A percentile compares a stretch with the other conserved stretches of the same genome.
These are phyloP conservation scores for Fusarium coicis DNA, from an alignment of 2,329 filamentous ascomycete species.

Conservation along the genomic window DNA sequence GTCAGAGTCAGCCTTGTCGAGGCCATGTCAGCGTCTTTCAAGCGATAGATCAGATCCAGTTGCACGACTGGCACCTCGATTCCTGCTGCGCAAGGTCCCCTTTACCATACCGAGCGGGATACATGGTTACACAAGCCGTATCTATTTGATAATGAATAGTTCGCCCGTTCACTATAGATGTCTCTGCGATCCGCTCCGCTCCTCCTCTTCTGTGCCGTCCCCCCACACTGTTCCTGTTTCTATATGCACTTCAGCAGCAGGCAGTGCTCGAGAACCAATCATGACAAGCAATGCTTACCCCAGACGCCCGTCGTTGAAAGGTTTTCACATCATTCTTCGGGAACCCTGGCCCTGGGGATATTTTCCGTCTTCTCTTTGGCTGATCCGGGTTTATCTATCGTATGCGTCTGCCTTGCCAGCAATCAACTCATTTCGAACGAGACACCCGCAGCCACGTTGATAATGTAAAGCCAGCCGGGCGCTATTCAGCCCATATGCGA, in stretches of 20 bases:
- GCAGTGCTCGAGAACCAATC: slow-evolving; percentile 27
- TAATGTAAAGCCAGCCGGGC: slow-evolving; percentile 5
- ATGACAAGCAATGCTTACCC: slow-evolving; percentile 24
- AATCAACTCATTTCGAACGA: slow-evolving; percentile 19
- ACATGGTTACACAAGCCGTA: slow-evolving; percentile 13
- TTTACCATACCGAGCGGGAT: not conserved
- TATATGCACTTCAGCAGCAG: slow-evolving; percentile 18
- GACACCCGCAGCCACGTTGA: slow-evolving; percentile 27
- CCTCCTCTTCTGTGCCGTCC: slow-evolving; percentile 1
- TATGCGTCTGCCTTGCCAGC: slow-evolving; percentile 28
- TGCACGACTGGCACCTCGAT: slow-evolving; percentile 6
- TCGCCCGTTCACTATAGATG: slow-evolving; percentile 11
- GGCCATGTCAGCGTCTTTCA: not conserved
- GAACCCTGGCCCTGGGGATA: not conserved
- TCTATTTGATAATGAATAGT: slow-evolving; percentile 13
- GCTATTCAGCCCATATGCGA: not conserved
- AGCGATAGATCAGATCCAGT: slow-evolving; percentile 10
- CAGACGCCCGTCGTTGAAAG: slow-evolving; percentile 33
- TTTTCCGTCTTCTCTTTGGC: slow-evolving; percentile 7
- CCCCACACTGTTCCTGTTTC: slow-evolving; percentile 26
- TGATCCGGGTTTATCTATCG: not conserved
- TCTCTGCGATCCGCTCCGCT: slow-evolving; percentile 28
- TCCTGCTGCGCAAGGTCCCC: not conserved
- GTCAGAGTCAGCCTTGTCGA: not conserved
- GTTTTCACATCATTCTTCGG: slow-evolving; percentile 28